Percentiles rank a stretch among this genome's conserved stretches.
Evolutionary conservation across 805 yeast genomes (phyloP).

Genomic region (Debaryomyces prosopidis): DNA sequence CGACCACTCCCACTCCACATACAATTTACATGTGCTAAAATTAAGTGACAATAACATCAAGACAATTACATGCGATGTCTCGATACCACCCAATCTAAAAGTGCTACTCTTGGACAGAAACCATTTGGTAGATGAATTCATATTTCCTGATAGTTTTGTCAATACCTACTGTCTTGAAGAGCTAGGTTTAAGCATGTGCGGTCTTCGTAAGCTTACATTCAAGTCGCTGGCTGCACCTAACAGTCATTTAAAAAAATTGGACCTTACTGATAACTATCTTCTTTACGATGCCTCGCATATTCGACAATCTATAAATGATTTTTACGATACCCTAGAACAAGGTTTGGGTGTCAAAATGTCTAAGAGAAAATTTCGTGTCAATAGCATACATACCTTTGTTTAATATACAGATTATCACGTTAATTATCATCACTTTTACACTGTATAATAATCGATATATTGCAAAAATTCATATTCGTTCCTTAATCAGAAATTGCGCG

Average conservation of each 20-base stretch:
- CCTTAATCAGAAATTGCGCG: not conserved
- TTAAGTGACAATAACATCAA: slow-evolving; percentile 16
- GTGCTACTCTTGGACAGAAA: slow-evolving; percentile 13
- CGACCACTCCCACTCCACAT: slow-evolving; percentile 1
- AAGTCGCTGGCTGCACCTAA: not conserved
- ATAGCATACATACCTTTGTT: slow-evolving; percentile 23
- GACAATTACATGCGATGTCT: slow-evolving; percentile 7
- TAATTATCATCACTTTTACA: not conserved
- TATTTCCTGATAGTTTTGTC: slow-evolving; percentile 3
- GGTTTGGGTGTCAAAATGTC: slow-evolving; percentile 19
- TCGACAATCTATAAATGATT: slow-evolving; percentile 16
- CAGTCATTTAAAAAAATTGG: slow-evolving; percentile 14
- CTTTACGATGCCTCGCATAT: slow-evolving; percentile 10
- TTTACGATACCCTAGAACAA: slow-evolving; percentile 22
- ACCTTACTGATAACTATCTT: slow-evolving; percentile 19
- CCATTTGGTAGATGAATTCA: slow-evolving; percentile 4
- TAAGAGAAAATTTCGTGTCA: slow-evolving; percentile 24
- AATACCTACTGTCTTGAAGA: slow-evolving; percentile 5
- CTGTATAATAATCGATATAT: not conserved
- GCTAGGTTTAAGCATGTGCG: slow-evolving; percentile 18
- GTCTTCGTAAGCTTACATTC: slow-evolving; percentile 15
- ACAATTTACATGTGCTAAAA: slow-evolving; percentile 10
- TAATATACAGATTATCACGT: not conserved
- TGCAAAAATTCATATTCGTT: not conserved
- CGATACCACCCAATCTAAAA: slow-evolving; percentile 12